Evolutionary conservation across 345 rosid genomes (phyloP), one percentile per base, ranked within the genome.

Genomic region (Barbarea vulgaris): DNA sequence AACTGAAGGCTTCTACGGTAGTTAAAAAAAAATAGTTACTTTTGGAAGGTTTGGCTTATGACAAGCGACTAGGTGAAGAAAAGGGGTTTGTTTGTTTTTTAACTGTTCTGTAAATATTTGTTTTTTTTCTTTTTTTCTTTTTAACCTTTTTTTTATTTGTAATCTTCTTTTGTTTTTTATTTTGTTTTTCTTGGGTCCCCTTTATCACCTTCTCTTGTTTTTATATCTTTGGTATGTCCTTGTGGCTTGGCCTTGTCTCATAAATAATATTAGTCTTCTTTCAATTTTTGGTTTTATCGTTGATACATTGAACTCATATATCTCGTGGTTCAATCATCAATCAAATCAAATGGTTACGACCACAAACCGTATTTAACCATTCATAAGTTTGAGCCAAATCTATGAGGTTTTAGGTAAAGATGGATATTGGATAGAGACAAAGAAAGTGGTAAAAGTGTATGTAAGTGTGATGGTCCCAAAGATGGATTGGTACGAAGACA

Each of bases 181-280:
- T 21, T 41, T 41, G 1, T 14, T 41, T 69, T 53, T 61, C 1
- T n/a, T n/a, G n/a, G n/a, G n/a, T 2, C 62, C 62, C 60, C 67
- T 64, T 17, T 12, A 21, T 64, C 62, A 55, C 67, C 59, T 70
- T 64, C 67, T 70, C 67, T 47, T 70, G 60, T 17, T 36, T 68
- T 46, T 53, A 69, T 63, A n/a, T 64, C 27, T 70, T 64, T 64
- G 67, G 67, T 70, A 77, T 63, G 76, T 37, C 72, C 76, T 70
- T 77, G 76, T 64, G 53, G 60, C 67, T 77, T 70, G 72, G 80
- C 80, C 80, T 77, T 77, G 80, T 77, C 67, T 64, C 6, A 77
- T 77, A 77, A 77, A 77, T 77, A 70, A 70, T 44, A 70, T 55
- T 33, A 70, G 71, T 55, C 72, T 70, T 59, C 52, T 64, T 54